Conservation (phyloP, 169 alveolate species). For the Babesia ovata region DNA sequence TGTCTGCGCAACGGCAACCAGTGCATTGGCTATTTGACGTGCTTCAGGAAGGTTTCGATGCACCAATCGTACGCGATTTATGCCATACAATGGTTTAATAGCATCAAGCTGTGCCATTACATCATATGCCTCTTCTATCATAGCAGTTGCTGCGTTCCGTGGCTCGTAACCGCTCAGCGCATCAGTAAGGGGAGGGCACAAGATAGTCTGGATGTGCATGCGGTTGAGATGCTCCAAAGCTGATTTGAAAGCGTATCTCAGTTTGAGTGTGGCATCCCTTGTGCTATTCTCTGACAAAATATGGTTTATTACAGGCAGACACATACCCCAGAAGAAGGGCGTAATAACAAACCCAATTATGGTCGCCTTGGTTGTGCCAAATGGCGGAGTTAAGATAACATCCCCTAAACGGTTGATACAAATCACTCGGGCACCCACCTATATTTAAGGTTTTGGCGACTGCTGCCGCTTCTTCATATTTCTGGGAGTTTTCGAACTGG, state of each 20-base stretch:
- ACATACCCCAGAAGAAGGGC: conserved; percentile 66
- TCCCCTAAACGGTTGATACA: conserved; percentile 28
- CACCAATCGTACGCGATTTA: conserved; percentile 37
- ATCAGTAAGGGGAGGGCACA: conserved; percentile 51
- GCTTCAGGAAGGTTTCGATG: conserved; percentile 37
- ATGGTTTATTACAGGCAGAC: neutral
- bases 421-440: neutral
- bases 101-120: conserved; percentile 49
- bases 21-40: conserved; percentile 49
- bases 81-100: conserved; percentile 36
- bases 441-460: conserved; percentile 40
- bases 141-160: conserved; percentile 20
- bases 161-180: conserved; percentile 61
- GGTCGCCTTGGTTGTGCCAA: conserved; percentile 48
- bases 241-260: conserved; percentile 48
- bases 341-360: conserved; percentile 61
- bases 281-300: conserved; percentile 40
- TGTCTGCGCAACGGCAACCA: conserved; percentile 41
- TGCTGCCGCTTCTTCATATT: conserved; percentile 30
- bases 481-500: conserved; percentile 11
- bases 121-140: conserved; percentile 67
- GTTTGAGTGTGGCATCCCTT: conserved; percentile 59
- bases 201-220: conserved; percentile 36
- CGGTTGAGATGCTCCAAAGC: conserved; percentile 44
- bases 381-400: conserved; percentile 67